Base-by-base conservation (phyloP, 2,329 filamentous ascomycete genomes). In the Chaetomiaceae sp. region DNA sequence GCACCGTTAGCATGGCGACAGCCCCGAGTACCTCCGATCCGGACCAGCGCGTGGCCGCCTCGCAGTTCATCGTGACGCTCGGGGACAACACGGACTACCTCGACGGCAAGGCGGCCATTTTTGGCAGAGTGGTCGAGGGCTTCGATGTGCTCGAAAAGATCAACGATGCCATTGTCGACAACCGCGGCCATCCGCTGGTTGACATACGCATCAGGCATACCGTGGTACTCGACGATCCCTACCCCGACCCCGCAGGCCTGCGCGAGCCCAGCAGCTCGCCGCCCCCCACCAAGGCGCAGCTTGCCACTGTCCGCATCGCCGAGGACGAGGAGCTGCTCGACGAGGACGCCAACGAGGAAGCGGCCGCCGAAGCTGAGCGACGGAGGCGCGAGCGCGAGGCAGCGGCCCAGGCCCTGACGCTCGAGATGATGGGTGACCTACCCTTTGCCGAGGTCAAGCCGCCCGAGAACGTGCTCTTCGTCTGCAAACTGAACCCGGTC, bases 1-100 rank as follows among this genome's bases (percentile, higher is more conserved):
- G 91, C 45, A 96, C 88, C 12, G 90, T 98, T 51, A 96, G 90
- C 70, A 95, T 97, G 88, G 93, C 91, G n/a, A 96, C 91, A 0
- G 87, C 82, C 15, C 84, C 86, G 1, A 80, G 84, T 9, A 71
- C 82, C 4, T 75, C 77, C 14, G 86, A 96, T 60, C 84, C 87
- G 3, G 89, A 96, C 57, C 81, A 83, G 49, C 81, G 89, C 26
- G 70, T 95, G 36, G 89, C 89, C 0, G 89, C 79, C 6, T 95
- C 89, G 58, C 91, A 98, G 64, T 98, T 98, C 64, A 83, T 97
- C 59, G 81, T 98, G 50, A 96, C 91, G 0, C 74, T 96, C 4
- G 89, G 87, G 30, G 88, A 95, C 54, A 83, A 93, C 51, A 83
- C 94, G 2, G 90, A 96, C 60, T 94, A 86, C 61, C 69, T 97